A percentile compares a stretch with the other conserved stretches of the same genome.
Evolutionary conservation across 2,329 filamentous ascomycete species (phyloP).

Genomic region (Microdochium trichocladiopsis): DNA sequence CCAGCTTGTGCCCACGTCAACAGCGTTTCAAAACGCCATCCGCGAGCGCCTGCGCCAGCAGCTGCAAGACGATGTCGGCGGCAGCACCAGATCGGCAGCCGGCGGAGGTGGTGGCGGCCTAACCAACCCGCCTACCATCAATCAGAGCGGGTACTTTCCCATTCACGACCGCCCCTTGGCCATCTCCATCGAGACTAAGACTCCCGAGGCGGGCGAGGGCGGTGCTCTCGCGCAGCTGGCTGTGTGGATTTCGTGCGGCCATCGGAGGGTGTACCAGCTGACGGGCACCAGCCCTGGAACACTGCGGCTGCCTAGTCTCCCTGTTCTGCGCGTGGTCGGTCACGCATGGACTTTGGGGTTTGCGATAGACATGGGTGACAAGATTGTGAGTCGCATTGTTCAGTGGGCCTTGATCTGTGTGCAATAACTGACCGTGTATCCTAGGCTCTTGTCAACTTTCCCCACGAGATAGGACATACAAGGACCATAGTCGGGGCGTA

Average conservation of each 20-base stretch:
- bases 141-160: neutral
- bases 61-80: neutral
- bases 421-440: neutral
- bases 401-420: neutral
- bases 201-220: neutral
- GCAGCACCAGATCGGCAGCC: neutral
- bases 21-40: neutral
- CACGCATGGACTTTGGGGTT: neutral
- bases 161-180: neutral
- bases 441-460: neutral
- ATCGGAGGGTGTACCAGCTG: neutral
- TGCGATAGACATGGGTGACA: neutral
- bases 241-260: neutral
- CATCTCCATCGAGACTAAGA: slow-evolving; percentile 1
- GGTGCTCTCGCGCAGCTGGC: neutral
- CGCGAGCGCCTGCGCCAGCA: neutral
- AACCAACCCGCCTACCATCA: neutral
- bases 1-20: neutral
- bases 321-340: neutral
- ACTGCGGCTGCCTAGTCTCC: neutral
- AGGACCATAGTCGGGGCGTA: neutral
- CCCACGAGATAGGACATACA: neutral
- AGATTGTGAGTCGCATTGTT: neutral
- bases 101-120: neutral
- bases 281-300: neutral